Evolutionary conservation across 1,284 basidiomycete species (phyloP), one percentile per base, ranked within the genome.

Genomic region (Cryptococcus maquisensis): DNA sequence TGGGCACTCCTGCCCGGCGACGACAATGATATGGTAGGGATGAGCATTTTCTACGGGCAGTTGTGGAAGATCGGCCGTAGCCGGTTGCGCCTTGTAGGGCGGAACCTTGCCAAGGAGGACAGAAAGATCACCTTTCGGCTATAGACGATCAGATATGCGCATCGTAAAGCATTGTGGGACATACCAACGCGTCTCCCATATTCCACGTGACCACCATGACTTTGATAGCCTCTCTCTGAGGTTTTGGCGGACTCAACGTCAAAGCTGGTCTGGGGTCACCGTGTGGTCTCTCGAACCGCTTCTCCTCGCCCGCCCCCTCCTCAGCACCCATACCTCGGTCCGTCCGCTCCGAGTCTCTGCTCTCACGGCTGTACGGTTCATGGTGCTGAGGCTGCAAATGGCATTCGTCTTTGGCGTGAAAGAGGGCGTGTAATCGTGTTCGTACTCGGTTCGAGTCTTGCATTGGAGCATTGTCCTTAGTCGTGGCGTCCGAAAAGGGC

Each of bases 201-300:
- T 80, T 80, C 79, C 79, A 80, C 2, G 79, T 79, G 43, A 79
- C 71, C 50, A 79, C 69, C 47, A 77, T 67, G 26, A 80, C 74
- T 59, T 80, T 80, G 64, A 80, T 76, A 1, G 71, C 67, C 8
- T 70, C 60, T n/a, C 73, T 57, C 47, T 73, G 42, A 21, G 42
- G 42, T 23, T 44, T 26, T 21, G 42, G 42, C 20, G 42, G 42
- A n/a, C 39, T 40, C 39, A n/a, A 15, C 8, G 39, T 40, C 20
- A 21, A 40, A 40, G 39, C n/a, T 15, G 8, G 9, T 40, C 20
- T 21, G 16, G 20, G 20, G 13, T 40, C 18, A n/a, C 44, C 23
- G 44, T 46, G 24, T 23, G 24, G 40, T 18, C 15, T 18, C 23
- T 23, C 23, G 4, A 12, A 46, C 12, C 7, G 44, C n/a, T 28